A percentile compares a stretch with the other conserved stretches of the same genome.
phyloP scores from a whole-genome alignment of 2,329 filamentous ascomycete species.

The Arthrinium puccinioides region DNA sequence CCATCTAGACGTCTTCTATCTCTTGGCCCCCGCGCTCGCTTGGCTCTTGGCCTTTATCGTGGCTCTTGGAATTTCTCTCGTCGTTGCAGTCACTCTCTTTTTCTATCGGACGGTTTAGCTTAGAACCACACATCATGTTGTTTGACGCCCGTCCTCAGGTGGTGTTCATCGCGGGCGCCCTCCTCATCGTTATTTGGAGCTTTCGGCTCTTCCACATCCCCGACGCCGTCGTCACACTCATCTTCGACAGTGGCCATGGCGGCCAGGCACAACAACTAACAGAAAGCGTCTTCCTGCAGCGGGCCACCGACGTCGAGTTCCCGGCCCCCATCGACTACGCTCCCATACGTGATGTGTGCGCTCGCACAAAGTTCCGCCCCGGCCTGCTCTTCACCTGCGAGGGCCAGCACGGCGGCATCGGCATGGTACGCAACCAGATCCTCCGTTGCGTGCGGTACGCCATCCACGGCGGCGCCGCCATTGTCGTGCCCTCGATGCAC shows the following conservation, averaged over 20 bases:
- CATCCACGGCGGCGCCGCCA: slow-evolving; percentile 26
- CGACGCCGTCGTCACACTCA: slow-evolving; percentile 4
- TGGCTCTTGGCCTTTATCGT: no score
- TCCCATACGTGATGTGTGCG: slow-evolving; percentile 25
- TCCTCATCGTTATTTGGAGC: slow-evolving; percentile 8
- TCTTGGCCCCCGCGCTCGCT: no score
- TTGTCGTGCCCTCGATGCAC: slow-evolving; percentile 29
- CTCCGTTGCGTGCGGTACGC: slow-evolving; percentile 32
- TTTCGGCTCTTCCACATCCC: slow-evolving; percentile 7
- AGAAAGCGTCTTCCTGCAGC: slow-evolving; percentile 14
- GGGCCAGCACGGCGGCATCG: slow-evolving; percentile 29
- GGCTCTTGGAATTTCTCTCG: no score
- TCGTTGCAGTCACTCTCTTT: no score
- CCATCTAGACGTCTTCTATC: no score
- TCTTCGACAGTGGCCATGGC: slow-evolving; percentile 3
- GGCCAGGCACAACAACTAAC: slow-evolving; percentile 3
- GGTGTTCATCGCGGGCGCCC: slow-evolving; percentile 5
- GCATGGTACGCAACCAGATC: slow-evolving; percentile 32
- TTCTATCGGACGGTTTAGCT: no score
- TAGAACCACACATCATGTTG: no score
- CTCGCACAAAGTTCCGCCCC: slow-evolving; percentile 21
- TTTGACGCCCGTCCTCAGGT: no score
- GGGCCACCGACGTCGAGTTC: slow-evolving; percentile 25
- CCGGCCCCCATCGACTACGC: slow-evolving; percentile 24
- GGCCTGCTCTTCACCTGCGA: slow-evolving; percentile 31